Evolutionary conservation across 495 filamentous ascomycete genomes (phyloP), one percentile per base, ranked within the genome.

Genomic region (Daldinia childiae): DNA sequence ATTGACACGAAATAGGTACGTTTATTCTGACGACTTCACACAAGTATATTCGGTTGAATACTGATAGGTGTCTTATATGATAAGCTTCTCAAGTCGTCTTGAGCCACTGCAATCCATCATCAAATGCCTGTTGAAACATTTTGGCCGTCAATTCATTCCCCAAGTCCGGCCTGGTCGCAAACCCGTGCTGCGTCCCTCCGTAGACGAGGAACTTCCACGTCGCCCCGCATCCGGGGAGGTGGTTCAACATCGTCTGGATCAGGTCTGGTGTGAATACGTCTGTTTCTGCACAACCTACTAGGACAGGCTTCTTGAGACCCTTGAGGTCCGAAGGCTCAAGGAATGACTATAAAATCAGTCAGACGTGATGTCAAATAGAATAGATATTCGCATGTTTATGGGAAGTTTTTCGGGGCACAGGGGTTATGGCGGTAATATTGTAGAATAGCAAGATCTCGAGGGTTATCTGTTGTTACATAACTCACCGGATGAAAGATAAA

Each of bases 181-280:
- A 65, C 5, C 62, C 62, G n/a, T 65, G 62, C 26, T 65, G 54
- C 5, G 52, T 65, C 2, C 62, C 62, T 17, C 62, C 62, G 26
- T 65, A 65, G 3, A 65, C 38, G 4, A 65, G 52, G 8, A 65
- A 65, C 14, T 65, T 65, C 50, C 52, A 65, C 17, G 15, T 45
- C n/a, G 62, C 12, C 11, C 62, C 62, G 2, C 50, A 58, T 7
- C 38, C 27, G 4, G 62, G 62, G 26, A 65, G 29, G 12, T 27
- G 27, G 6, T 27, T 32, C 19, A 65, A 32, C 39, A 65, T 65
- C 5, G 39, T 38, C 50, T 43, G 54, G 38, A 32, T 58, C 3
- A 65, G 62, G 14, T 58, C 62, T n/a, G 52, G 62, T n/a, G 62
- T 65, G 15, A 65, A 65, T 2, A 65, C 29, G 27, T 65, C 62